Conservation (phyloP, 2,329 filamentous ascomycete genomes). For the Bimuria novae-zelandiae region DNA sequence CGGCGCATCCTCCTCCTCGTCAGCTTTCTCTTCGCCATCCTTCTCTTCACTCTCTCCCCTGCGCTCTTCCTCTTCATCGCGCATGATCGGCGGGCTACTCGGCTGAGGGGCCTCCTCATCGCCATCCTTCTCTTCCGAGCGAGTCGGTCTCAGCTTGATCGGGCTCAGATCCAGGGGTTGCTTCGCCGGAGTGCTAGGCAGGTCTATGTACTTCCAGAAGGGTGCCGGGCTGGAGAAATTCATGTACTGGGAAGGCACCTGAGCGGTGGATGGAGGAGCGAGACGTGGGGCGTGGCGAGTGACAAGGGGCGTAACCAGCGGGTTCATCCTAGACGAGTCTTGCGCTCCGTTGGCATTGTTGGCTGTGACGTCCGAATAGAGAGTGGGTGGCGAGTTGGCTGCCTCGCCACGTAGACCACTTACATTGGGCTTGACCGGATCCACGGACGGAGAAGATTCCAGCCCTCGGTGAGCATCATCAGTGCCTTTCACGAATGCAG, state of each 20-base stretch:
- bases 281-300: constrained; percentile 74
- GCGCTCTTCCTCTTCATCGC: constrained; percentile 26
- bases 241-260: constrained; percentile 83
- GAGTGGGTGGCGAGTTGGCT: constrained; percentile 42
- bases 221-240: constrained; percentile 83
- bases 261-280: constrained; percentile 78
- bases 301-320: constrained; percentile 69
- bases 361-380: constrained; percentile 42
- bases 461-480: constrained; percentile 28
- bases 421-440: constrained; percentile 38
- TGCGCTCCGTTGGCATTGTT: constrained; percentile 35
- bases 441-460: constrained; percentile 38
- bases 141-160: constrained; percentile 39
- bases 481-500: constrained; percentile 27
- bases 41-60: constrained; percentile 37
- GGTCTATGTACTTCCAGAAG: constrained; percentile 85
- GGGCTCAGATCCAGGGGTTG: constrained; percentile 40
- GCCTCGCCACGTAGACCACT: constrained; percentile 39
- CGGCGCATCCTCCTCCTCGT: constrained; percentile 41
- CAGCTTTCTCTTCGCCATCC: constrained; percentile 31
- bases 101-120: constrained; percentile 40
- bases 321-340: constrained; percentile 34
- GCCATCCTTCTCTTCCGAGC: constrained; percentile 33
- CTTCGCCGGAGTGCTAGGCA: constrained; percentile 71
- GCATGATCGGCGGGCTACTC: constrained; percentile 40